These are phyloP conservation scores for Cryptococcus floricola DNA, from an alignment of 1,284 basidiomycete genomes.

Conservation along the genomic window DNA sequence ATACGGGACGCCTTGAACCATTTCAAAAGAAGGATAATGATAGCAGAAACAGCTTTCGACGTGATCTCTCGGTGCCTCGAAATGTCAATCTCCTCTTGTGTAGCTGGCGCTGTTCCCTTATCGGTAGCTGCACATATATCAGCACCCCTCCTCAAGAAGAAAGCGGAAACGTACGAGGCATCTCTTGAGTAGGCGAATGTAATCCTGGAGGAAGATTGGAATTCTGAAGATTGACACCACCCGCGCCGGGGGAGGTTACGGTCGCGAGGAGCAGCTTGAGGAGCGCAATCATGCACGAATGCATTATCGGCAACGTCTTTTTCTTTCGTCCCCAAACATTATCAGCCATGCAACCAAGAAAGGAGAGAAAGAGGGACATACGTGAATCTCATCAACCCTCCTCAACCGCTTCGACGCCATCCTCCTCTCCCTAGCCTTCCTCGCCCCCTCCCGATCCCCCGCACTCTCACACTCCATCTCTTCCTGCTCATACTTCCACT, in stretches of 20 bases:
- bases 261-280: slow-evolving; percentile 84
- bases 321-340: slow-evolving; percentile 26
- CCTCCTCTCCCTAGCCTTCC: slow-evolving; percentile 63
- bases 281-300: slow-evolving; percentile 82
- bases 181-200: slow-evolving; percentile 45
- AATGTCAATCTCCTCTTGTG: slow-evolving; percentile 92
- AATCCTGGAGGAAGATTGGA: slow-evolving; percentile 62
- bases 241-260: slow-evolving; percentile 64
- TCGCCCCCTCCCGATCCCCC: slow-evolving; percentile 57
- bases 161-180: slow-evolving; percentile 56
- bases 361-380: slow-evolving; percentile 50
- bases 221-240: slow-evolving; percentile 55
- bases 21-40: slow-evolving; percentile 81
- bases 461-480: slow-evolving; percentile 53
- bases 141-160: not conserved
- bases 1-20: slow-evolving; percentile 98
- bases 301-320: slow-evolving; percentile 73
- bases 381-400: slow-evolving; percentile 86
- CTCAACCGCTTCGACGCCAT: slow-evolving; percentile 78
- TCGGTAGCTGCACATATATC: slow-evolving; percentile 25
- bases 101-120: slow-evolving; percentile 58
- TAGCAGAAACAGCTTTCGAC: slow-evolving; percentile 93
- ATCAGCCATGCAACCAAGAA: not conserved
- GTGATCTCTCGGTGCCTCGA: slow-evolving; percentile 95
- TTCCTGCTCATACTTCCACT: slow-evolving; percentile 60